Evolutionary conservation across 441 rosid species (phyloP), one percentile per base, ranked within the genome.

Genomic region (Lepidium campestre): DNA sequence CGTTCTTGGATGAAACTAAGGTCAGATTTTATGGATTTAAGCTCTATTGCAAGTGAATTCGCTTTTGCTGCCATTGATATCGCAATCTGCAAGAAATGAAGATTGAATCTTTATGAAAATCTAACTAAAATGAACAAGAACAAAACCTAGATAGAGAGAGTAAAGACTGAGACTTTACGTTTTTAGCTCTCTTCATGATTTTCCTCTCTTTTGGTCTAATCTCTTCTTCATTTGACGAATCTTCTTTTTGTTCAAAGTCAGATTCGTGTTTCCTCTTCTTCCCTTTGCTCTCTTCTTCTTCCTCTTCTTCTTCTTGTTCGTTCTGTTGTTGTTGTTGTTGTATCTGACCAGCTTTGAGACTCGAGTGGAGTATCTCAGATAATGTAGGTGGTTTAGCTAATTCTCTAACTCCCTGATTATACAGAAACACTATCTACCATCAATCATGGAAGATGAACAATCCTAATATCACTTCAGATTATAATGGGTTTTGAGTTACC

Each of bases 21-120:
- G 67, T 89, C 92, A 1, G 88, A 83, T 71, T 79, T 88, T 56
- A 88, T 72, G 8, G 86, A 81, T 68, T 83, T 85, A 39, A 91
- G 79, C 71, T 89, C 96, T 74, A 86, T 86, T 13, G 94, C 92
- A 15, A 93, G 81, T 1, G 97, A 76, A 68, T 83, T 82, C 9
- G 96, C 93, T 70, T 87, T 86, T 2, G 82, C 52, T 13, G 97
- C 97, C 96, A 94, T 84, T 5, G 92, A 86, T 65, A 82, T 52
- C 10, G 94, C 93, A 75, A 86, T 81, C 97, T 91, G 83, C 82
- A 72, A 57, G 19, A 45, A 23, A 7, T 0, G 13, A 44, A 23
- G 6, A 5, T 50, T 22, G 6, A 45, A 29, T 12, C 10, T 37
- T n/a, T 11, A 14, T n/a, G 18, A 47, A 59, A 1, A 11, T 12